Evolutionary conservation across 768 basidiomycete species (phyloP).

Genomic region (Suillus occidentalis): DNA sequence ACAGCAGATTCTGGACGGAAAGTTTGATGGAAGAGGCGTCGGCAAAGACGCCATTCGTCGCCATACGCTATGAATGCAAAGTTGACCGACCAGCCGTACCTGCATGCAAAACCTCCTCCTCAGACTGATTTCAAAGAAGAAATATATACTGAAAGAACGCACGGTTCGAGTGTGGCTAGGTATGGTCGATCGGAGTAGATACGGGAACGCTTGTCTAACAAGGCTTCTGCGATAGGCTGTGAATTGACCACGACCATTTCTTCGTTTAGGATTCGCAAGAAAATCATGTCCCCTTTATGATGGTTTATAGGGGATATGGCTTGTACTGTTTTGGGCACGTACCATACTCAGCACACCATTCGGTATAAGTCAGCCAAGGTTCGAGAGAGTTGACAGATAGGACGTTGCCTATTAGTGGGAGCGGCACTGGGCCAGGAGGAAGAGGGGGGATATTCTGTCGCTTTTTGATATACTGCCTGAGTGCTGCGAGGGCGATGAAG

Average conservation of each 20-base stretch:
- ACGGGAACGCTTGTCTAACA: constrained; percentile 9
- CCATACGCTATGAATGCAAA: constrained; percentile 5
- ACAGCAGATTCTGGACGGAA: constrained; percentile 34
- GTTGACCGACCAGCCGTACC: constrained; percentile 3
- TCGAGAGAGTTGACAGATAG: not conserved
- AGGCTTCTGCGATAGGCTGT: not conserved
- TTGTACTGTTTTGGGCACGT: not conserved
- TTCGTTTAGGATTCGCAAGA: constrained; percentile 2
- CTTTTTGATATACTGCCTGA: not conserved
- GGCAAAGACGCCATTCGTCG: constrained; percentile 26
- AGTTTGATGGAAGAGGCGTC: constrained; percentile 38
- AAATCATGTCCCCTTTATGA: constrained; percentile 5
- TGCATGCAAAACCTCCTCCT: not conserved
- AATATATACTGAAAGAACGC: not conserved
- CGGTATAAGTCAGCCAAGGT: not conserved
- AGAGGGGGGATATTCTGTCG: not conserved
- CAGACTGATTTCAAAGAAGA: not conserved
- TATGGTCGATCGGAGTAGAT: constrained; percentile 11
- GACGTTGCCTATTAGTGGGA: not conserved
- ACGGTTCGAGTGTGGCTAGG: constrained; percentile 8
- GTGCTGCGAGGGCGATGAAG: not conserved
- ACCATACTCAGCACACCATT: constrained; percentile 15
- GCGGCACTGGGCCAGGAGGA: not conserved
- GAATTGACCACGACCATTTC: constrained; percentile 6
- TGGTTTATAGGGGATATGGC: not conserved